Percentiles rank a stretch among this genome's conserved stretches.
Conservation (phyloP, 805 yeast genomes). For the Candida manassasensis region DNA sequence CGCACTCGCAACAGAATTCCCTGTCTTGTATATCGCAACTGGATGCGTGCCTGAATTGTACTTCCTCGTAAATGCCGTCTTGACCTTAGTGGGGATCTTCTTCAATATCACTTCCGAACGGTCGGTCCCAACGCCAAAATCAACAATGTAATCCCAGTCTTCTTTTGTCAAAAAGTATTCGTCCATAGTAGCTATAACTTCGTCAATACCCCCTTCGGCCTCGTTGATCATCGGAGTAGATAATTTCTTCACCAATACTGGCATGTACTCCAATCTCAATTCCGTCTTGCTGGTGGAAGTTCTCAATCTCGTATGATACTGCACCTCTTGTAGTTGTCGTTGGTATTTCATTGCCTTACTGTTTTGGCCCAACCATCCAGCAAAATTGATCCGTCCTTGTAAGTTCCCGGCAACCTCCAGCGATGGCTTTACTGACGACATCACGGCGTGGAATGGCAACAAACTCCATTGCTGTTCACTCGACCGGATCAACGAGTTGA, state of each 20-base stretch:
- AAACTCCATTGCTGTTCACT: conserved; percentile 93
- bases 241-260: conserved; percentile 55
- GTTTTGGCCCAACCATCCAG: conserved; percentile 86
- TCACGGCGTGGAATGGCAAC: conserved; percentile 83
- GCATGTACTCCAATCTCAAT: conserved; percentile 71
- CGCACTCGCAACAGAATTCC: conserved; percentile 44
- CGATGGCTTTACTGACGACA: conserved; percentile 81
- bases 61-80: conserved; percentile 79
- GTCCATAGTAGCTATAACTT: conserved; percentile 73
- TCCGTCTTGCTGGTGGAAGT: conserved; percentile 74
- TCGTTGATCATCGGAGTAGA: conserved; percentile 51
- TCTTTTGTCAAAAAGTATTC: conserved; percentile 80
- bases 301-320: conserved; percentile 77
- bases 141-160: conserved; percentile 88
- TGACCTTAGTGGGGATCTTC: conserved; percentile 69
- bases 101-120: conserved; percentile 44
- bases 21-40: conserved; percentile 73
- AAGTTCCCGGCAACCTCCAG: conserved; percentile 68
- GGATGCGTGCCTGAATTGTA: conserved; percentile 81
- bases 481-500: conserved; percentile 78
- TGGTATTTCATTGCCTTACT: conserved; percentile 76
- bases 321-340: conserved; percentile 79
- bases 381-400: conserved; percentile 67
- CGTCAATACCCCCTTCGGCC: conserved; percentile 61
- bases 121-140: conserved; percentile 66